Evolutionary conservation across 805 yeast species (phyloP).

Genomic region (Teunomyces pallodes): DNA sequence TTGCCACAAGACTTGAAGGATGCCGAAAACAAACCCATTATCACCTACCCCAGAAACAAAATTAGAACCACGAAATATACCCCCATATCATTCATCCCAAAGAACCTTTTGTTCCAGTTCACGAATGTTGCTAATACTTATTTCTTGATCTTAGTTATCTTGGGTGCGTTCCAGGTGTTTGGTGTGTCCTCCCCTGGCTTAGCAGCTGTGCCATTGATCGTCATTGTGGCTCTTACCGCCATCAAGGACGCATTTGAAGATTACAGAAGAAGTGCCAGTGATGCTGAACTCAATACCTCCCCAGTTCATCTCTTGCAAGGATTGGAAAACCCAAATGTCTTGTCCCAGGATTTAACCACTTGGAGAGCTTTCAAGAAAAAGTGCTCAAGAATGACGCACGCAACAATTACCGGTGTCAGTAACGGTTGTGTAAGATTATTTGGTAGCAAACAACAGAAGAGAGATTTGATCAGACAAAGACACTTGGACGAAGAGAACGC

Average conservation of each 20-base stretch:
- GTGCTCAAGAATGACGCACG: constrained; percentile 34
- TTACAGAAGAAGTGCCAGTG: constrained; percentile 61
- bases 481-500: constrained; percentile 23
- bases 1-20: constrained; percentile 41
- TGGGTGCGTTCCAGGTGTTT: constrained; percentile 53
- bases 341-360: constrained; percentile 48
- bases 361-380: constrained; percentile 73
- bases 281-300: constrained; percentile 66
- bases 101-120: constrained; percentile 53
- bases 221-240: constrained; percentile 72
- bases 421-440: constrained; percentile 22
- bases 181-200: constrained; percentile 73
- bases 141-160: constrained; percentile 51
- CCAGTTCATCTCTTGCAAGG: constrained; percentile 57
- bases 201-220: constrained; percentile 79
- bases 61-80: constrained; percentile 64
- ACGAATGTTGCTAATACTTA: constrained; percentile 60
- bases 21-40: constrained; percentile 29
- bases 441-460: constrained; percentile 23
- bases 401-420: constrained; percentile 16
- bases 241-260: constrained; percentile 78
- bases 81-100: constrained; percentile 55
- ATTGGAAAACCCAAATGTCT: constrained; percentile 56
- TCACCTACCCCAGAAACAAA: constrained; percentile 51
- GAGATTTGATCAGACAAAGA: constrained; percentile 24